A percentile compares a stretch with the other conserved stretches of the same genome.
Evolutionary conservation across 805 yeast genomes (phyloP).

Genomic region (Kodamaea restingae): DNA sequence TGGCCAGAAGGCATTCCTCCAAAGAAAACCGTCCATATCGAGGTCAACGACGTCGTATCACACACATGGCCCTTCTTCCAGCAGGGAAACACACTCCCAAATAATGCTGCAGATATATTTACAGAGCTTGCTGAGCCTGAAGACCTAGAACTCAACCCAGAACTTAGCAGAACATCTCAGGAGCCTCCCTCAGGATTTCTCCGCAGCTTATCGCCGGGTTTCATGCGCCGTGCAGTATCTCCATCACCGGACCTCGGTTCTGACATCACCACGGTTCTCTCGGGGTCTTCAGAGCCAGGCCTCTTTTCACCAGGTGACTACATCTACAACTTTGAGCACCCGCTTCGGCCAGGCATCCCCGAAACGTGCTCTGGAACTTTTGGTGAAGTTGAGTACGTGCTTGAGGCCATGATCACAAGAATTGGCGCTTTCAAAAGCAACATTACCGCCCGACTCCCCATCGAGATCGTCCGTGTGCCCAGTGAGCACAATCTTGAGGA

Average conservation of each 20-base stretch:
- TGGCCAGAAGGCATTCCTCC: constrained; percentile 99
- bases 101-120: constrained; percentile 48
- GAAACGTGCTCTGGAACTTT: constrained; percentile 76
- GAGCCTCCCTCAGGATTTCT: constrained; percentile 17
- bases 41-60: constrained; percentile 58
- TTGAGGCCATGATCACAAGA: constrained; percentile 70
- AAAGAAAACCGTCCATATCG: constrained; percentile 62
- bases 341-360: constrained; percentile 76
- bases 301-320: constrained; percentile 83
- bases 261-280: constrained; percentile 6
- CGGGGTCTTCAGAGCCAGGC: constrained; percentile 20
- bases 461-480: constrained; percentile 70
- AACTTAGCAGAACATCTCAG: constrained; percentile 14
- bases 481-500: constrained; percentile 78
- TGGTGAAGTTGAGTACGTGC: constrained; percentile 69
- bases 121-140: constrained; percentile 21
- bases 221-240: constrained; percentile 26
- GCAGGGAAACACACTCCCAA: constrained; percentile 17
- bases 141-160: constrained; percentile 17
- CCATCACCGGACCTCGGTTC: constrained; percentile 24
- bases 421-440: constrained; percentile 84
- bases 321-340: constrained; percentile 86
- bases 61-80: constrained; percentile 91
- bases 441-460: constrained; percentile 57
- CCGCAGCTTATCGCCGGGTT: constrained; percentile 23